A percentile compares a stretch with the other conserved stretches of the same genome.
phyloP scores from a whole-genome alignment of 2,329 filamentous ascomycete genomes.

The Microdochium trichocladiopsis region DNA sequence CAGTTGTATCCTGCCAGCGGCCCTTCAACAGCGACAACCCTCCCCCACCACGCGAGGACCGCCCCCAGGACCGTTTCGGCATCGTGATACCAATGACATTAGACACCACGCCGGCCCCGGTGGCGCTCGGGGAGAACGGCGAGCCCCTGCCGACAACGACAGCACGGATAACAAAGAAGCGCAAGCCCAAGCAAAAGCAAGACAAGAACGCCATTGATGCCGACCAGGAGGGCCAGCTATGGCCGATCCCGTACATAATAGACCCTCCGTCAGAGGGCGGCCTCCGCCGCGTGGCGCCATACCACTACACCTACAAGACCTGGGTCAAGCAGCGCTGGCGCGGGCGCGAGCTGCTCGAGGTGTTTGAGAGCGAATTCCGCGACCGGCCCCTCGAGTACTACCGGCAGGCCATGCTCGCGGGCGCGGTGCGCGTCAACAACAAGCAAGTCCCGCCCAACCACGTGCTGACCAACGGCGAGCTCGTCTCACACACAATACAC shows the following conservation, averaged over 20 bases:
- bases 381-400: conserved; percentile 86
- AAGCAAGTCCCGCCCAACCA: conserved; percentile 61
- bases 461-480: conserved; percentile 77
- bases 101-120: neutral
- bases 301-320: conserved; percentile 92
- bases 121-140: neutral
- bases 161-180: neutral
- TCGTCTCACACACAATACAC: conserved; percentile 89
- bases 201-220: conserved; percentile 8
- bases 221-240: conserved; percentile 25
- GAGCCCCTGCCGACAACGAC: neutral
- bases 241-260: conserved; percentile 69
- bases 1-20: too few relatives aligned
- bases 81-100: neutral
- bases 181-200: conserved; percentile 4
- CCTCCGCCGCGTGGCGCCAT: conserved; percentile 75
- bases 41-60: too few relatives aligned
- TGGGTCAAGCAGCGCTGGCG: conserved; percentile 93
- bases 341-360: conserved; percentile 70
- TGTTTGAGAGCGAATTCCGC: conserved; percentile 88
- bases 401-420: conserved; percentile 71
- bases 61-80: neutral
- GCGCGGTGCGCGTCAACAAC: conserved; percentile 75
- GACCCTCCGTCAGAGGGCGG: conserved; percentile 51
- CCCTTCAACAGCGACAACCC: too few relatives aligned